phyloP scores from a whole-genome alignment of 1,284 basidiomycete genomes.

The Trichosporon sp. region DNA sequence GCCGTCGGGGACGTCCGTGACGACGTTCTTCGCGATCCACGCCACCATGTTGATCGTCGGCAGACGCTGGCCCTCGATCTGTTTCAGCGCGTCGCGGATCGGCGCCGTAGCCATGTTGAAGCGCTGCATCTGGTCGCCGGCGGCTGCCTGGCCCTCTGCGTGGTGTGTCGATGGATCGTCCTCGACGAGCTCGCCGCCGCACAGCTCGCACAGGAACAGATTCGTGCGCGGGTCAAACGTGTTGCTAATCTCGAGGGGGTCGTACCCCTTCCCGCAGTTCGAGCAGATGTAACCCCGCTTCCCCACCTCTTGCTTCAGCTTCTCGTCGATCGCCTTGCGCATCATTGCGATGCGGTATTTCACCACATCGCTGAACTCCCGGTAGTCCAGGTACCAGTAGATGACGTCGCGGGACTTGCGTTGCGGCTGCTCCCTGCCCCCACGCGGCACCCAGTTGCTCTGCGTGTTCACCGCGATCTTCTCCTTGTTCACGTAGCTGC shows the following conservation, averaged over 20 bases:
- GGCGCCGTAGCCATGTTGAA: conserved; percentile 90
- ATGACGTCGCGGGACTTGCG: conserved; percentile 57
- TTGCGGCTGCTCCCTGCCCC: conserved; percentile 24
- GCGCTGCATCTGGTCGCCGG: conserved; percentile 80
- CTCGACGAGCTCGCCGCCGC: conserved; percentile 77
- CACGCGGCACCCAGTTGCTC: conserved; percentile 20
- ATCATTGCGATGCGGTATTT: conserved; percentile 98
- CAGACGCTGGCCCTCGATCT: conserved; percentile 69
- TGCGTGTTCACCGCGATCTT: conserved; percentile 38
- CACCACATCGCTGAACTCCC: conserved; percentile 92
- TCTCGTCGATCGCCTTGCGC: conserved; percentile 82
- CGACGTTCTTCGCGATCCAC: conserved; percentile 53
- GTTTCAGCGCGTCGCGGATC: conserved; percentile 81
- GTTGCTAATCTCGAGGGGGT: conserved; percentile 82
- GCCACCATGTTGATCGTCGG: conserved; percentile 51
- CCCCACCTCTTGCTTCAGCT: conserved; percentile 81
- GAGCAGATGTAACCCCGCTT: conserved; percentile 96
- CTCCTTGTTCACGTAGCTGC: conserved; percentile 55
- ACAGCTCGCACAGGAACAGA: conserved; percentile 60
- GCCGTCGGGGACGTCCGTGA: conserved; percentile 62
- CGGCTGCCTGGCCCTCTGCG: conserved; percentile 57
- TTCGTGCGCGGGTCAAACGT: conserved; percentile 61
- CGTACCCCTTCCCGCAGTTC: conserved; percentile 80
- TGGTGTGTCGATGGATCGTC: conserved; percentile 68
- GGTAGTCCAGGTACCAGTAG: conserved; percentile 97